Base-by-base conservation (phyloP, 257 asterid genomes). In the Plantago elongata region DNA sequence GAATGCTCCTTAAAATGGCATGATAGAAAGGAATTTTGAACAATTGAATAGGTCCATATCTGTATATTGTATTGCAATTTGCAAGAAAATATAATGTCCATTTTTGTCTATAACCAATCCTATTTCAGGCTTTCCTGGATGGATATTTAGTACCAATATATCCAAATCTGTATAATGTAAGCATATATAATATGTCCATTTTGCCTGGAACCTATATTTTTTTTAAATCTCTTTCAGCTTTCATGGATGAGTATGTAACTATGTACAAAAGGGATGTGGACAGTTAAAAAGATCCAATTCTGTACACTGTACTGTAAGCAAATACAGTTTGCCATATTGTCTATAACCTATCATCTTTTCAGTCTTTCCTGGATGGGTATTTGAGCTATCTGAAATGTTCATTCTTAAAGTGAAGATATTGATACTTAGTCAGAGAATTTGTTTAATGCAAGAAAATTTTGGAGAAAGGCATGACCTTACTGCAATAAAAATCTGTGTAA, bases 21-120 rank as follows among this genome's bases (percentile, higher is more conserved):
- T 43, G 48, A 54, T 52, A 17, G 38, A 11, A 52, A 52, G 40
- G n/a, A 52, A 18, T 34, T 14, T 7, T 9, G 14, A 22, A 9
- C 9, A 38, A 16, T 7, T 50, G 56, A 9, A 42, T 2, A 37
- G 38, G 3, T 58, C 37, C 50, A 40, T n/a, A 51, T 15, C 27
- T 75, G 73, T 70, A 61, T 62, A 57, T 40, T 54, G 9, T 66
- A 44, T 43, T 65, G 16, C 40, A 30, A 60, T 30, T 43, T 65
- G 29, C 40, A 30, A 60, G 40, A 3, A 1, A 34, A 34, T 22
- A 22, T 22, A 34, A 34, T 34, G 40, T 34, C 40, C 40, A 34
- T 34, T 34, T 22, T 34, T 34, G 40, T 34, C 40, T 34, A 7
- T 34, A 34, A 22, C 27, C 27, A 22, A 22, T 22, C 27, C 27